A percentile compares a stretch with the other conserved stretches of the same genome.
Conservation (phyloP, 768 basidiomycete species). For the Xerocomellus chrysenteron region DNA sequence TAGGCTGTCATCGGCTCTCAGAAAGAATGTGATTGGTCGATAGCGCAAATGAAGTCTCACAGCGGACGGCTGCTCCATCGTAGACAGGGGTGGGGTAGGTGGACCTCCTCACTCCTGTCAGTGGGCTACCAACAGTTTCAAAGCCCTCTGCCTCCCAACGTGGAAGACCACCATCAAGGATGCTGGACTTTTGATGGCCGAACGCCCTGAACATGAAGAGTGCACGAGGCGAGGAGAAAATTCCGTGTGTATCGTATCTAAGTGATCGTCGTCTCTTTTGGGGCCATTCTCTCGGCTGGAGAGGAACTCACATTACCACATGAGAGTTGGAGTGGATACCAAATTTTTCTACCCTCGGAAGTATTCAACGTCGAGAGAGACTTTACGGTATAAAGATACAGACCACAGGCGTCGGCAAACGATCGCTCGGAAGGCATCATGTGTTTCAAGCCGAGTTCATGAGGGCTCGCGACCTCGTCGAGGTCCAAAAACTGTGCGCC, state of each 20-base stretch:
- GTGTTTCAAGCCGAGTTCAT: slow-evolving; percentile 82
- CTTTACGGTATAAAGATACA: slow-evolving; percentile 26
- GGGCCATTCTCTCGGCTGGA: background rate
- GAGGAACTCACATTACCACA: slow-evolving; percentile 68
- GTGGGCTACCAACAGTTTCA: slow-evolving; percentile 42
- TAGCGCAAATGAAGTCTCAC: slow-evolving; percentile 34
- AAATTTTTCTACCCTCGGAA: slow-evolving; percentile 51
- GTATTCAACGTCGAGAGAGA: slow-evolving; percentile 7
- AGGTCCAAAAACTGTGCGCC: slow-evolving; percentile 75
- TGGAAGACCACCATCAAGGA: slow-evolving; percentile 92
- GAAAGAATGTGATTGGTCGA: slow-evolving; percentile 29
- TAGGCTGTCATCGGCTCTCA: slow-evolving; percentile 53
- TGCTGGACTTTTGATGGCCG: slow-evolving; percentile 81
- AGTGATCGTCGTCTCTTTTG: slow-evolving; percentile 10
- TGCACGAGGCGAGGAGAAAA: slow-evolving; percentile 91
- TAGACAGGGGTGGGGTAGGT: slow-evolving; percentile 56
- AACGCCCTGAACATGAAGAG: slow-evolving; percentile 94
- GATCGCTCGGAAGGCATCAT: slow-evolving; percentile 80
- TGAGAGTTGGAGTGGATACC: slow-evolving; percentile 74
- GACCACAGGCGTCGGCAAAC: slow-evolving; percentile 83
- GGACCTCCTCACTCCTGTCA: slow-evolving; percentile 23
- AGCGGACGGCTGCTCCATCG: slow-evolving; percentile 47
- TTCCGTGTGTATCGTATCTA: slow-evolving; percentile 87
- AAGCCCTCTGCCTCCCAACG: slow-evolving; percentile 71
- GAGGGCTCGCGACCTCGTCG: slow-evolving; percentile 71